Conservation (phyloP, 306 rosid genomes). For the Dalbergia cultrata region DNA sequence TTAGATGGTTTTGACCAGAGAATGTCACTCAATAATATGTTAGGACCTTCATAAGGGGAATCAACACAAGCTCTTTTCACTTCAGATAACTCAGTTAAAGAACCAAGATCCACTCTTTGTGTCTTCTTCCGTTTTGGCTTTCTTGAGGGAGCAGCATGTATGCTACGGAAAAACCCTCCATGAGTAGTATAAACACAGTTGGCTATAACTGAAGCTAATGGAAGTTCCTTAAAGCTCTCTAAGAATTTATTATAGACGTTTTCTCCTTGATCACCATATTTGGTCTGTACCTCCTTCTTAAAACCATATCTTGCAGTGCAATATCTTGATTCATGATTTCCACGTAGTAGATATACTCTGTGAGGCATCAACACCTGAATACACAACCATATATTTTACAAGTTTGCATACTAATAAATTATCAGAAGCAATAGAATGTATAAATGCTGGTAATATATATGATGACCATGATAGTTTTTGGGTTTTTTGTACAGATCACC, state of each 20-base stretch:
- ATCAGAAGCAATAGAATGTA: slow-evolving; percentile 13
- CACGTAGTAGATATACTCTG: slow-evolving; percentile 89
- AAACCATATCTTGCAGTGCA: slow-evolving; percentile 77
- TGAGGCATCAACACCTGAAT: slow-evolving; percentile 87
- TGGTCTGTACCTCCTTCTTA: slow-evolving; percentile 75
- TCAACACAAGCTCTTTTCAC: slow-evolving; percentile 68
- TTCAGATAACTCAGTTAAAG: slow-evolving; percentile 74
- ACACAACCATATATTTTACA: slow-evolving; percentile 18
- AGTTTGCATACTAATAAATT: slow-evolving; percentile 27
- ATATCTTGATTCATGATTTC: slow-evolving; percentile 82
- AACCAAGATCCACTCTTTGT: slow-evolving; percentile 72
- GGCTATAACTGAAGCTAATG: slow-evolving; percentile 84
- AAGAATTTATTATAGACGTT: slow-evolving; percentile 73
- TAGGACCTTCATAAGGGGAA: slow-evolving; percentile 71
- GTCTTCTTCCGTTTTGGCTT: slow-evolving; percentile 65
- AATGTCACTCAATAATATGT: slow-evolving; percentile 74
- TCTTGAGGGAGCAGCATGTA: slow-evolving; percentile 47
- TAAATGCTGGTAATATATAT: background rate
- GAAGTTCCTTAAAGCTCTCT: slow-evolving; percentile 86
- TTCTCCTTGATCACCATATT: slow-evolving; percentile 78
- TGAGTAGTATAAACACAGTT: slow-evolving; percentile 81
- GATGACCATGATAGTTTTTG: slow-evolving; percentile 9
- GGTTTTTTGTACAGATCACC: background rate
- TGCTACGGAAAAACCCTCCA: slow-evolving; percentile 91
- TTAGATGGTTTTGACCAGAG: slow-evolving; percentile 90